A percentile compares a stretch with the other conserved stretches of the same genome.
Conservation (phyloP, 768 basidiomycete genomes). For the Crassisporium funariophilum region DNA sequence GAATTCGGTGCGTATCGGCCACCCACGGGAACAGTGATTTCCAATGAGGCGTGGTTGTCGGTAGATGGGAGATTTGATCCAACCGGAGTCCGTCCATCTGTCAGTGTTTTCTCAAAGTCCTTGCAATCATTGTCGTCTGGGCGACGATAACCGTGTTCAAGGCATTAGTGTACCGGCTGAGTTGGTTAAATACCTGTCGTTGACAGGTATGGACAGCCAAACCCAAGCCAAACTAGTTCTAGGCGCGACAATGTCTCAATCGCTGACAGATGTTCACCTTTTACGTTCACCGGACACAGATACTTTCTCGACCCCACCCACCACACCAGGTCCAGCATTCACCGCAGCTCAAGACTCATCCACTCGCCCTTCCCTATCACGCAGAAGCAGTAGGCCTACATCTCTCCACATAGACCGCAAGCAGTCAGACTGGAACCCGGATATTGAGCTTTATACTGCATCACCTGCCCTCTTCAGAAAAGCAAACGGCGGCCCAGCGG, state of each 20-base stretch:
- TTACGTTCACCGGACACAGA: constrained; percentile 37
- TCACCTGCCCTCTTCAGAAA: constrained; percentile 28
- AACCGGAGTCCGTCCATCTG: constrained; percentile 11
- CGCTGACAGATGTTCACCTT: constrained; percentile 15
- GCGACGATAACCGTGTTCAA: constrained; percentile 6
- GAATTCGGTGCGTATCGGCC: too few relatives aligned
- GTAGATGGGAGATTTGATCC: too few relatives aligned
- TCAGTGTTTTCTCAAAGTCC: constrained; percentile 1
- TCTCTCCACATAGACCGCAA: constrained; percentile 45
- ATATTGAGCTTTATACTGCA: constrained; percentile 43
- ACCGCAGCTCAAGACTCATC: constrained; percentile 16
- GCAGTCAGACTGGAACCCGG: constrained; percentile 41
- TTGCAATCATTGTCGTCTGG: constrained; percentile 11
- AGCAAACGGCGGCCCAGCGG: constrained; percentile 12
- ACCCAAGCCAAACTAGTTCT: too few relatives aligned
- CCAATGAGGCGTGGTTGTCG: too few relatives aligned
- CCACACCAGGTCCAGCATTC: constrained; percentile 32
- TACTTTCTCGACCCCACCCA: constrained; percentile 45
- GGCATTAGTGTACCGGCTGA: neutral
- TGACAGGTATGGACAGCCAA: neutral
- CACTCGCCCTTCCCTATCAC: constrained; percentile 41
- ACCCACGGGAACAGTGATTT: too few relatives aligned
- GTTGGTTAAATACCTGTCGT: neutral
- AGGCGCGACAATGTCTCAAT: constrained; percentile 18
- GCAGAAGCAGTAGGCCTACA: constrained; percentile 44